Conservation (phyloP, 2,329 filamentous ascomycete genomes). For the Cercospora citrullina region DNA sequence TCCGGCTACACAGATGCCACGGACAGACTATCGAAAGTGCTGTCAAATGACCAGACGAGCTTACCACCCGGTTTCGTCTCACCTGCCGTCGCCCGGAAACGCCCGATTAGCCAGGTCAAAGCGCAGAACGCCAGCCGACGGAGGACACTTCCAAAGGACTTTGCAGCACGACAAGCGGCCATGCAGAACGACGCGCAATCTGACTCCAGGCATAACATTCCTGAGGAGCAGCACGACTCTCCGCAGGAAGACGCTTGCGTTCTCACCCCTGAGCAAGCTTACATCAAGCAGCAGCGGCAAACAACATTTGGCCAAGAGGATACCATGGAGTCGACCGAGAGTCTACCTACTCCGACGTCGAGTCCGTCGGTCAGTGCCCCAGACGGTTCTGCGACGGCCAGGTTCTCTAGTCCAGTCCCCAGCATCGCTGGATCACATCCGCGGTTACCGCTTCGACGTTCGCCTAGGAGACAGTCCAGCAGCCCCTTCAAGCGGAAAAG, state of each 20-base stretch:
- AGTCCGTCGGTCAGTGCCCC: neutral
- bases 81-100: constrained; percentile 29
- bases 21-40: neutral
- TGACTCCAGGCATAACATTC: neutral
- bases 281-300: constrained; percentile 6
- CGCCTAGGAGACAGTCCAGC: constrained; percentile 33
- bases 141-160: constrained; percentile 35
- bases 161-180: constrained; percentile 22
- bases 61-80: constrained; percentile 39
- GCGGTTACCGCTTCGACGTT: constrained; percentile 28
- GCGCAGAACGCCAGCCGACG: constrained; percentile 26
- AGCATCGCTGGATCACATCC: constrained; percentile 25
- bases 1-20: neutral
- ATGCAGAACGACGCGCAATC: neutral
- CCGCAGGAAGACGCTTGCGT: neutral
- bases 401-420: constrained; percentile 25
- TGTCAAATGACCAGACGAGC: neutral
- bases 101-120: constrained; percentile 26
- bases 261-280: constrained; percentile 7
- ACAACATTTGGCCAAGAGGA: neutral
- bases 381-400: constrained; percentile 11
- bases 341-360: neutral
- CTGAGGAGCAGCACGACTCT: neutral
- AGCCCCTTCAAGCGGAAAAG: constrained; percentile 32
- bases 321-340: neutral